A percentile compares a stretch with the other conserved stretches of the same genome.
These are phyloP conservation scores for Solanum hybrid DNA, from an alignment of 305 asterid species.

Conservation along the genomic window DNA sequence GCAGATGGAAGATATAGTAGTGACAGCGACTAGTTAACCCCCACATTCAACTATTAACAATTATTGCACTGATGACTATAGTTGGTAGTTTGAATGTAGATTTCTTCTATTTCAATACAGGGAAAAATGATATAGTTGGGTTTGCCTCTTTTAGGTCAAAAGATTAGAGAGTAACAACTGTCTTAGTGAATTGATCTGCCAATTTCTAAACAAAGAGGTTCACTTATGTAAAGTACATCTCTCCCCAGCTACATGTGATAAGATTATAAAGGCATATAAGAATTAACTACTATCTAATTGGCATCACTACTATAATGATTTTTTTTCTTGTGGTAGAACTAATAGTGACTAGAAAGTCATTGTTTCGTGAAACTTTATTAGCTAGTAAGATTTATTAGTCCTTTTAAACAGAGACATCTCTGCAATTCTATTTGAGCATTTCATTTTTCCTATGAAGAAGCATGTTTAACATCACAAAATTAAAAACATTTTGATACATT, in stretches of 20 bases:
- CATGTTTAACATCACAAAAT: not conserved
- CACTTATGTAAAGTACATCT: not conserved
- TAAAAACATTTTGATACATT: not conserved
- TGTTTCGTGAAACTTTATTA: not conserved
- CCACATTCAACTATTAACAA: not conserved
- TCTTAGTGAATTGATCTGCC: not conserved
- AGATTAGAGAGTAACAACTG: not conserved
- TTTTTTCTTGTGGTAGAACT: not conserved
- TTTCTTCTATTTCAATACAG: not conserved
- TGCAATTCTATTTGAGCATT: not conserved
- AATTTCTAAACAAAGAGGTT: not conserved
- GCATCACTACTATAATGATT: not conserved
- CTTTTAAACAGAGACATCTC: too few relatives aligned
- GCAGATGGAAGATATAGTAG: constrained; percentile 59
- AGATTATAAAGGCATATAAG: not conserved
- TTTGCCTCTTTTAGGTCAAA: not conserved
- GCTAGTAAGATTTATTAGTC: not conserved
- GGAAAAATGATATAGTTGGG: not conserved
- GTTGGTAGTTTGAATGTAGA: not conserved
- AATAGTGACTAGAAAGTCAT: not conserved
- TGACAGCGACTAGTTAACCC: constrained; percentile 47
- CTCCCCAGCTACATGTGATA: not conserved
- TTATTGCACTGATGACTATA: not conserved
- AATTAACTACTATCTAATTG: not conserved
- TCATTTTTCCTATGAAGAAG: not conserved